A percentile compares a stretch with the other conserved stretches of the same genome.
These are phyloP conservation scores for Salix koriyanagi DNA, from an alignment of 345 rosid genomes.

Conservation along the genomic window DNA sequence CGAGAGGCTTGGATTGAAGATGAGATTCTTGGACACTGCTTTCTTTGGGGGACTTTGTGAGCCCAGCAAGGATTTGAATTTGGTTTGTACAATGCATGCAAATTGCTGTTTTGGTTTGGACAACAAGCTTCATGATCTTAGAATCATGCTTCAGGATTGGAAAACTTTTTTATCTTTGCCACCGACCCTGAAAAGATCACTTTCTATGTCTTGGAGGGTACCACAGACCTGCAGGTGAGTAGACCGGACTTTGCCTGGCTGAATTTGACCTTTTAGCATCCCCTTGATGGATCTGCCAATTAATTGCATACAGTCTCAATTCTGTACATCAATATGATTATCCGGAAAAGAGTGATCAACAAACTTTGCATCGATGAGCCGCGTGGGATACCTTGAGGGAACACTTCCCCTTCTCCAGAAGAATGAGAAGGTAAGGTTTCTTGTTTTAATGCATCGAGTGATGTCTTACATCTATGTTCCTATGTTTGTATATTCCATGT, in stretches of 20 bases:
- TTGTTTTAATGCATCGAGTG: conserved; percentile 1
- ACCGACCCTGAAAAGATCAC: conserved; percentile 37
- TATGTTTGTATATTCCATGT: background rate
- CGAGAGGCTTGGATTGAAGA: conserved; percentile 44
- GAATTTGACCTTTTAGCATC: background rate
- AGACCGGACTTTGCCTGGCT: background rate
- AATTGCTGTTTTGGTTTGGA: conserved; percentile 79
- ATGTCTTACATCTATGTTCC: background rate
- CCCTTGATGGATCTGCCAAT: conserved; percentile 2
- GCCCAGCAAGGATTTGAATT: conserved; percentile 67
- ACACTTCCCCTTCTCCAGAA: background rate
- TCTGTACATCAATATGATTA: conserved; percentile 31
- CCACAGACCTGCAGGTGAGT: conserved; percentile 80
- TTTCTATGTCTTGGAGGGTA: conserved; percentile 57
- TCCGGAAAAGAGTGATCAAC: conserved; percentile 10
- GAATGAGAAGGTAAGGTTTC: conserved; percentile 16
- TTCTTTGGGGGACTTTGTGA: conserved; percentile 90
- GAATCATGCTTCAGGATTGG: conserved; percentile 81
- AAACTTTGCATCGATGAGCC: conserved; percentile 17
- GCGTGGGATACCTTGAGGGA: background rate
- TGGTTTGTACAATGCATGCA: conserved; percentile 85
- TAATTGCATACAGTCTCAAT: conserved; percentile 38
- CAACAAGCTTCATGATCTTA: conserved; percentile 70
- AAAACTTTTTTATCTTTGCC: conserved; percentile 55
- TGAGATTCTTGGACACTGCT: conserved; percentile 70